phyloP scores from a whole-genome alignment of 169 alveolate species.

The Plasmodium knowlesi region DNA sequence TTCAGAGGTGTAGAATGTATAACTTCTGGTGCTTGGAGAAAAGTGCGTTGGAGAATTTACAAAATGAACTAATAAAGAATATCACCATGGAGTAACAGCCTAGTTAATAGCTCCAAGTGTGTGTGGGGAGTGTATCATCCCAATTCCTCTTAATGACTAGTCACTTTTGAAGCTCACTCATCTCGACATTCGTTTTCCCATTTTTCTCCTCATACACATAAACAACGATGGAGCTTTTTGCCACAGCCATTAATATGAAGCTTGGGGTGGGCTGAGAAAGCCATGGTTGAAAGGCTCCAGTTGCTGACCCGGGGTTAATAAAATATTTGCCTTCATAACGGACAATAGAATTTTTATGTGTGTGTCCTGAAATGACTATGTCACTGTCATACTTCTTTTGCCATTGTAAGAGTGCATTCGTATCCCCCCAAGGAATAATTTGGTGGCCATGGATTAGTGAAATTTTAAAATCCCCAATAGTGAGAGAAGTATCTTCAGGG shows the following conservation, averaged over 20 bases:
- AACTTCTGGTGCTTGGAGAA: background rate
- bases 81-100: background rate
- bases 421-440: conserved; percentile 94
- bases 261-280: conserved; percentile 83
- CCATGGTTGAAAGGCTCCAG: conserved; percentile 95
- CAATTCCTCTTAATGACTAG: background rate
- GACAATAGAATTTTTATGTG: conserved; percentile 89
- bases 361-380: conserved; percentile 92
- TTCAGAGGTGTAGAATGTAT: background rate
- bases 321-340: conserved; percentile 91
- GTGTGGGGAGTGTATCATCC: background rate
- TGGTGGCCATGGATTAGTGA: conserved; percentile 96
- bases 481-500: conserved; percentile 79
- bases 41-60: background rate
- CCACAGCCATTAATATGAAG: conserved; percentile 86
- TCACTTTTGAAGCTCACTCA: conserved; percentile 83
- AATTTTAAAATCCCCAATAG: conserved; percentile 91
- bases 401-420: conserved; percentile 88
- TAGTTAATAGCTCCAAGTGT: background rate
- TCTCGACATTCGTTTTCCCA: conserved; percentile 86
- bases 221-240: conserved; percentile 79
- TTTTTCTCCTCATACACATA: conserved; percentile 86
- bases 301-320: conserved; percentile 95
- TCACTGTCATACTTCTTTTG: conserved; percentile 91
- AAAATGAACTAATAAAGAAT: background rate